phyloP scores from a whole-genome alignment of 768 basidiomycete species.

The Termitomyces heimii region DNA sequence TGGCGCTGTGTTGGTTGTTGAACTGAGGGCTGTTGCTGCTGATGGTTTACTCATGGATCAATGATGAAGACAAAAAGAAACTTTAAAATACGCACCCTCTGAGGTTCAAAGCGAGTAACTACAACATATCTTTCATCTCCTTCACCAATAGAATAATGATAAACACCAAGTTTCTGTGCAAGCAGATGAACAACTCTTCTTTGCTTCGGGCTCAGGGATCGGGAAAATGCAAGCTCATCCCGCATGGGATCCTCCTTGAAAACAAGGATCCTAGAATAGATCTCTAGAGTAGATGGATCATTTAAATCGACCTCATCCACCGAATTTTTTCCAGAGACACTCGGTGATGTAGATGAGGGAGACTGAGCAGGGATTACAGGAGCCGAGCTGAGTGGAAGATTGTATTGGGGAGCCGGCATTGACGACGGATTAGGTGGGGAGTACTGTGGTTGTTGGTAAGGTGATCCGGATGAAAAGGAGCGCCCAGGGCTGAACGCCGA shows the following conservation, averaged over 20 bases:
- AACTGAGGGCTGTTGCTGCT: conserved; percentile 30
- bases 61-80: background rate
- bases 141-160: conserved; percentile 89
- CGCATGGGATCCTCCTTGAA: conserved; percentile 99
- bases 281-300: conserved; percentile 92
- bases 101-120: conserved; percentile 85
- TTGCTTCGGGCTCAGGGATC: conserved; percentile 78
- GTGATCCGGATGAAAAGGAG: conserved; percentile 60
- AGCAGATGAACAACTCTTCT: conserved; percentile 91
- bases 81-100: conserved; percentile 49
- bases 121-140: conserved; percentile 92
- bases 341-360: conserved; percentile 52
- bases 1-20: conserved; percentile 41
- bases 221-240: conserved; percentile 95
- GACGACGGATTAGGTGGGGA: conserved; percentile 55
- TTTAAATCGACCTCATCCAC: conserved; percentile 87
- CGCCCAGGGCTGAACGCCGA: conserved; percentile 65
- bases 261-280: conserved; percentile 91
- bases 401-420: conserved; percentile 40
- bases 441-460: conserved; percentile 59
- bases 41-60: conserved; percentile 3
- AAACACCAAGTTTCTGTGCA: conserved; percentile 94
- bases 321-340: conserved; percentile 57
- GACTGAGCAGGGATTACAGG: conserved; percentile 50
- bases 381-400: conserved; percentile 38